Conservation (phyloP, 2,329 filamentous ascomycete genomes). For the Onygenales sp. region DNA sequence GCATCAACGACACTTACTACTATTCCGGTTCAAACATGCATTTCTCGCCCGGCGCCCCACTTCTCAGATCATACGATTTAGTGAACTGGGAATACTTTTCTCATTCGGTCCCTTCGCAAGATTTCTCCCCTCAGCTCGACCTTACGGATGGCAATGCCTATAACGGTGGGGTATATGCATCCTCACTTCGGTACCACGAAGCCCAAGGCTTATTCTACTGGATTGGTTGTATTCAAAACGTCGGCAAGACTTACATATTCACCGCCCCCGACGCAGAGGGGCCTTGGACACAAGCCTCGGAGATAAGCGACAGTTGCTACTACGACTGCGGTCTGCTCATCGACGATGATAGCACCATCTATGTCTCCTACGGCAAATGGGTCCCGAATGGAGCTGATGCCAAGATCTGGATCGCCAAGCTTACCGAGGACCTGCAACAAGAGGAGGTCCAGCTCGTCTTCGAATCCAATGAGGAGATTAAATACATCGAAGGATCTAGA, state of each 20-base stretch:
- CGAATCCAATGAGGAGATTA: neutral
- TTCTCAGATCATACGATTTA: conserved; percentile 47
- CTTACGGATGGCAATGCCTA: conserved; percentile 38
- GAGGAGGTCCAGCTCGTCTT: too few relatives aligned
- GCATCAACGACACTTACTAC: conserved; percentile 43
- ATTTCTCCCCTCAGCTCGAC: conserved; percentile 41
- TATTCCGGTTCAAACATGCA: conserved; percentile 49
- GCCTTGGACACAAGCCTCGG: conserved; percentile 34
- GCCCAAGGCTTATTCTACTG: conserved; percentile 46
- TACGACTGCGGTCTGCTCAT: conserved; percentile 50
- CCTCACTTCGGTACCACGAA: conserved; percentile 42
- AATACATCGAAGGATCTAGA: conserved; percentile 38
- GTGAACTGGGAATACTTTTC: conserved; percentile 41
- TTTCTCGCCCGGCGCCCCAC: conserved; percentile 48
- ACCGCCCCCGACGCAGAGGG: conserved; percentile 35
- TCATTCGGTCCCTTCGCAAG: conserved; percentile 37
- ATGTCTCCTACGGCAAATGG: conserved; percentile 44
- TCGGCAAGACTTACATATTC: conserved; percentile 43
- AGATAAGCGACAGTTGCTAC: conserved; percentile 37
- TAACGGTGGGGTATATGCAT: conserved; percentile 48
- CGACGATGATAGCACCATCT: conserved; percentile 51
- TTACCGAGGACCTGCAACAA: conserved; percentile 35
- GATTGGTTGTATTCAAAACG: conserved; percentile 46
- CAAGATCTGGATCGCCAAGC: conserved; percentile 42
- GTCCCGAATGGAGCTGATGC: conserved; percentile 10